phyloP scores from a whole-genome alignment of 2,329 filamentous ascomycete genomes.

The Cytospora piceae region DNA sequence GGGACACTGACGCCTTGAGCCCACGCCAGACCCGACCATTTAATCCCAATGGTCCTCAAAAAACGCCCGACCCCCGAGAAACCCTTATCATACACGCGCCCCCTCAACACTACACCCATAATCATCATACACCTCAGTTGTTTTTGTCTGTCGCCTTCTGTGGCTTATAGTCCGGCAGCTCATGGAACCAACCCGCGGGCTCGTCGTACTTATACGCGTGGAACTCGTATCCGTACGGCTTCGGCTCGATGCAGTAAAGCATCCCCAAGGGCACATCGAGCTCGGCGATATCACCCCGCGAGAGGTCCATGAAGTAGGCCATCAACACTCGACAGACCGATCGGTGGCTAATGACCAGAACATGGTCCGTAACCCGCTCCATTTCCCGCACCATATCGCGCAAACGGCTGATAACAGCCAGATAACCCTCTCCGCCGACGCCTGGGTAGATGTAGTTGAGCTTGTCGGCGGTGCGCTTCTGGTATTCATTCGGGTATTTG shows the following conservation, averaged over 20 bases:
- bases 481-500: conserved; percentile 81
- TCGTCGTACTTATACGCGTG: conserved; percentile 93
- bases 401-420: conserved; percentile 94
- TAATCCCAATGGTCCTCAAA: background rate
- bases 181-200: conserved; percentile 76
- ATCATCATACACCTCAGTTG: conserved; percentile 31
- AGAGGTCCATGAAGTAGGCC: conserved; percentile 94
- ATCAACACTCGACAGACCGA: conserved; percentile 90
- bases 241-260: conserved; percentile 93
- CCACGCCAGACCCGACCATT: background rate
- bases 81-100: conserved; percentile 15
- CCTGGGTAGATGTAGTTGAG: conserved; percentile 96
- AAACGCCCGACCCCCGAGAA: conserved; percentile 12
- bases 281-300: conserved; percentile 88
- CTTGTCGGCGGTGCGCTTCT: conserved; percentile 80
- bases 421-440: conserved; percentile 91
- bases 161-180: conserved; percentile 82
- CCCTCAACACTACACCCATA: conserved; percentile 3
- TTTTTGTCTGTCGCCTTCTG: conserved; percentile 57
- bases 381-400: conserved; percentile 96
- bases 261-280: conserved; percentile 93
- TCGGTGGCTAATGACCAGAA: conserved; percentile 89
- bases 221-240: conserved; percentile 97
- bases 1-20: conserved; percentile 1
- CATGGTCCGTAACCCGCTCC: conserved; percentile 95